Conservation (phyloP, 306 rosid genomes). For the Prunus mira region DNA sequence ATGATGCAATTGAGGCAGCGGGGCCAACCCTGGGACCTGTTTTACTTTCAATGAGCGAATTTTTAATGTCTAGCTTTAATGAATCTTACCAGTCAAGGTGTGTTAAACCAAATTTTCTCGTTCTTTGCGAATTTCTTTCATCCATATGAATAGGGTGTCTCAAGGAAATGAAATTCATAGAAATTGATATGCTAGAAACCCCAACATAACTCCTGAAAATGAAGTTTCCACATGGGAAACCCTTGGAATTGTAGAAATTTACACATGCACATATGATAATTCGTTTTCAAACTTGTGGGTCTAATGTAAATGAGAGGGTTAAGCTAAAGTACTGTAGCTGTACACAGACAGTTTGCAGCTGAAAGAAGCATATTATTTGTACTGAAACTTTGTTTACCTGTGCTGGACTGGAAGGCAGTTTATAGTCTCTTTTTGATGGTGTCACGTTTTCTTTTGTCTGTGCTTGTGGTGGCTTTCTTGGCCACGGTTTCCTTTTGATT, state of each 20-base stretch:
- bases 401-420: no score
- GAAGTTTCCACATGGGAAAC: not conserved
- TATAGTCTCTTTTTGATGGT: no score
- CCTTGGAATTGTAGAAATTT: not conserved
- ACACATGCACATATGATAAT: not conserved
- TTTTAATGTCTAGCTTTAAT: constrained; percentile 94
- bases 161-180: constrained; percentile 12
- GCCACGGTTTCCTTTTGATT: no score
- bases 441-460: no score
- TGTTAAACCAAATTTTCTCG: constrained; percentile 26
- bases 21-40: constrained; percentile 85
- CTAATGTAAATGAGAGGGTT: not conserved
- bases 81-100: constrained; percentile 97
- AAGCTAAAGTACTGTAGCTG: not conserved
- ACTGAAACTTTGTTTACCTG: not conserved
- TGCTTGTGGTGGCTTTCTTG: no score
- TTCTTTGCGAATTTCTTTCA: constrained; percentile 9
- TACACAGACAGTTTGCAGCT: not conserved
- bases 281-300: not conserved
- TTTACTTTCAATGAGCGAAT: constrained; percentile 87
- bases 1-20: constrained; percentile 81
- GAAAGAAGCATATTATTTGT: not conserved
- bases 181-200: not conserved
- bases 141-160: not conserved
- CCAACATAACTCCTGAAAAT: not conserved